Evolutionary conservation across 2,329 filamentous ascomycete species (phyloP), one percentile per base, ranked within the genome.

Genomic region (Phyllosticta paracitricarpa): DNA sequence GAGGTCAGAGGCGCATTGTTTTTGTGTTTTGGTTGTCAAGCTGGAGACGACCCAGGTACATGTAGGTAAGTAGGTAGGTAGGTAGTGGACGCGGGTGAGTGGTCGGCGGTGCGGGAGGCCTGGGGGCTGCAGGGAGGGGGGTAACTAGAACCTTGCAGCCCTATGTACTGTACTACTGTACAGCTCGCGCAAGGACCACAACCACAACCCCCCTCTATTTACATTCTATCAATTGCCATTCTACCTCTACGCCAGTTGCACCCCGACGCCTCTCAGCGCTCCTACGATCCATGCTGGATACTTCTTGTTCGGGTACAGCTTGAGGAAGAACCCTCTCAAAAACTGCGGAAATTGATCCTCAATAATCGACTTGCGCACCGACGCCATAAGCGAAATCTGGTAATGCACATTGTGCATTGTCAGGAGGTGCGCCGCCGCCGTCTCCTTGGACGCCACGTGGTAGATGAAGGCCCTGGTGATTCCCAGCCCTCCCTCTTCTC

Each of bases 341-440:
- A 94, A 96, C 1, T 79, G 82, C 1, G 94, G 92, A 72, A 88
- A 97, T 58, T 79, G 76, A 71, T 96, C 91, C 64, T 87, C 87
- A 7, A 96, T 77, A 64, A 97, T 91, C 17, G 94, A 86, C 64
- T 89, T 80, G 63, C 93, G 82, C 12, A 85, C 83, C 63, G 83
- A 78, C 22, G 81, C 79, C 91, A 97, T 97, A 67, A 99, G 77
- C 63, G 88, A 82, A 59, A 99, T 80, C 72, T 96, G 85, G 70
- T 96, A 96, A 77, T 91, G 91, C 26, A 99, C 90, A 71, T 99
- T 99, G 74, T 99, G 94, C 70, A 97, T 91, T 0, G 91, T 96
- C 60, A 99, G 78, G 71, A 88, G 70, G 77, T 88, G 85, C 17
- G 95, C 94, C 7, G 93, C 91, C 1, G 90, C 92, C 0, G 94